A percentile compares a stretch with the other conserved stretches of the same genome.
Evolutionary conservation across 116 monocot species (phyloP).

Genomic region (Cymodocea nodosa): DNA sequence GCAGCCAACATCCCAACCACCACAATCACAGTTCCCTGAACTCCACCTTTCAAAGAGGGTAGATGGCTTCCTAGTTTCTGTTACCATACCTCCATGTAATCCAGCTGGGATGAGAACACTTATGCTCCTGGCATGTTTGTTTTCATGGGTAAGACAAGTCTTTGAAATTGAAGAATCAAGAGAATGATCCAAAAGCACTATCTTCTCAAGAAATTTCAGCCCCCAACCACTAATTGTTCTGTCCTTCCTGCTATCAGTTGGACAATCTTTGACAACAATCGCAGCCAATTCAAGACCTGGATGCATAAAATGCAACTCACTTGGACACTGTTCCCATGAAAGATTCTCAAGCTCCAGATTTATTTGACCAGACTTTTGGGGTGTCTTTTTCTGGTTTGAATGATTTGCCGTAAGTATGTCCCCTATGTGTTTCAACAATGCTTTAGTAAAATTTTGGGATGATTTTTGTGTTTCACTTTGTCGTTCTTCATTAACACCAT

Average conservation of each 20-base stretch:
- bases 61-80: conserved; percentile 25
- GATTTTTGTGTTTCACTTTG: conserved; percentile 23
- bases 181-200: conserved; percentile 10
- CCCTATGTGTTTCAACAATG: conserved; percentile 27
- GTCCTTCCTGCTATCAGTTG: conserved; percentile 15
- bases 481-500: conserved; percentile 19
- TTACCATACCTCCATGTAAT: conserved; percentile 43
- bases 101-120: conserved; percentile 57
- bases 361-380: conserved; percentile 11
- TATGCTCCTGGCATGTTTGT: conserved; percentile 4
- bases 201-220: conserved; percentile 65
- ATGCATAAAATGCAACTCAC: neutral
- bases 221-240: conserved; percentile 63
- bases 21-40: conserved; percentile 64
- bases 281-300: conserved; percentile 56
- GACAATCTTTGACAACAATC: conserved; percentile 42
- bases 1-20: conserved; percentile 93
- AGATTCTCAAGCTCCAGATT: conserved; percentile 12
- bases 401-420: conserved; percentile 26
- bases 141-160: neutral
- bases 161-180: conserved; percentile 7
- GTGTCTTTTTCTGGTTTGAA: conserved; percentile 17
- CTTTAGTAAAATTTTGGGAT: conserved; percentile 12
- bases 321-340: neutral
- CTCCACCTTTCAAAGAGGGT: conserved; percentile 72